Conservation (phyloP, 1,284 basidiomycete genomes). For the Mycena sp. region DNA sequence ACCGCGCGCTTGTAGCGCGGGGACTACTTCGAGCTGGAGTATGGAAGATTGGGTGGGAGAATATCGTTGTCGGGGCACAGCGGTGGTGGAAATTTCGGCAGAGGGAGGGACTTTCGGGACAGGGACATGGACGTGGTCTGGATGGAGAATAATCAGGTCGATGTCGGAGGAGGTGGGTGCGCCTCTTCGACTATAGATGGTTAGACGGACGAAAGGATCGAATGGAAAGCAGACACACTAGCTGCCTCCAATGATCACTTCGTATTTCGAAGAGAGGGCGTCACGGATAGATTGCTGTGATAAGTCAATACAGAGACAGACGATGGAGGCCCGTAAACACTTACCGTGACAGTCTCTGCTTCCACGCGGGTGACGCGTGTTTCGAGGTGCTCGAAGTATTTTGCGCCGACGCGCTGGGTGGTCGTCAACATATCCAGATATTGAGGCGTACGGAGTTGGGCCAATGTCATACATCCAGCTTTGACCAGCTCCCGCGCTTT, state of each 20-base stretch:
- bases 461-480: constrained; percentile 57
- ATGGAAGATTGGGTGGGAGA: constrained; percentile 24
- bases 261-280: constrained; percentile 54
- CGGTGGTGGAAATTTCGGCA: not conserved
- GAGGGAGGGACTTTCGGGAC: constrained; percentile 36
- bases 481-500: constrained; percentile 55
- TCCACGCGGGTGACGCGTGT: constrained; percentile 48
- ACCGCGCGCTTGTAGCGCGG: constrained; percentile 50
- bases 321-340: constrained; percentile 19
- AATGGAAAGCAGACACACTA: constrained; percentile 52
- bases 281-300: constrained; percentile 54
- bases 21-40: constrained; percentile 49
- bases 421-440: constrained; percentile 48
- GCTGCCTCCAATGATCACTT: constrained; percentile 55
- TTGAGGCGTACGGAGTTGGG: constrained; percentile 48
- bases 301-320: not conserved
- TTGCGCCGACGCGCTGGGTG: constrained; percentile 47
- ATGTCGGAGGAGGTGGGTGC: constrained; percentile 46
- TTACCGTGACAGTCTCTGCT: constrained; percentile 53
- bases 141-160: constrained; percentile 54
- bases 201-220: not conserved
- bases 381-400: constrained; percentile 51
- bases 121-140: constrained; percentile 49
- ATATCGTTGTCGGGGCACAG: not conserved
- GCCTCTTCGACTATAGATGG: constrained; percentile 52